Conservation (phyloP, 192 early-diverging fungal species). For the Coemansia guatemalensis region DNA sequence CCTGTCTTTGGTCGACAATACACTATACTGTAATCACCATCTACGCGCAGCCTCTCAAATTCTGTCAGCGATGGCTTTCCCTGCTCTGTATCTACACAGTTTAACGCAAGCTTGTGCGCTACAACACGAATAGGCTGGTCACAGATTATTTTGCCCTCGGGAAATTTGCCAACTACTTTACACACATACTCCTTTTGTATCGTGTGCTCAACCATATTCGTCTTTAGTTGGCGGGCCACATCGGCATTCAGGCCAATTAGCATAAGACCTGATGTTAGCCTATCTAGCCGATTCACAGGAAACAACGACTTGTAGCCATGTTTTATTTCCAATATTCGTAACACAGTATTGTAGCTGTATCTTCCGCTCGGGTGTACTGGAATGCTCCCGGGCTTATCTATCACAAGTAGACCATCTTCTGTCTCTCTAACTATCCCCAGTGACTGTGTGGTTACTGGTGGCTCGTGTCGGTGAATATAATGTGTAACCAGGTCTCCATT, state of each 20-base stretch:
- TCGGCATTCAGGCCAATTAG: conserved; percentile 66
- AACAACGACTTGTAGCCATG: conserved; percentile 58
- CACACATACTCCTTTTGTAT: conserved; percentile 89
- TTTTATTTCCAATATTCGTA: conserved; percentile 67
- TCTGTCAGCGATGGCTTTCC: conserved; percentile 83
- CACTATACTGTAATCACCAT: conserved; percentile 73
- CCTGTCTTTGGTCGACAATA: conserved; percentile 84
- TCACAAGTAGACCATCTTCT: conserved; percentile 69
- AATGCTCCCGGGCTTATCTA: conserved; percentile 89
- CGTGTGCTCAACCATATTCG: conserved; percentile 61
- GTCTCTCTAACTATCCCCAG: conserved; percentile 65
- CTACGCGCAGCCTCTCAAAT: conserved; percentile 67
- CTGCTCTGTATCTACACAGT: conserved; percentile 70
- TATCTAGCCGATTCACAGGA: conserved; percentile 87
- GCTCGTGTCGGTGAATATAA: conserved; percentile 92
- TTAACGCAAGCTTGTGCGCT: conserved; percentile 85
- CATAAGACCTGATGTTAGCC: conserved; percentile 91
- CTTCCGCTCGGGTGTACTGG: conserved; percentile 82
- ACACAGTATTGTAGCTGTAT: conserved; percentile 85
- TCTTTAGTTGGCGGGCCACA: conserved; percentile 63
- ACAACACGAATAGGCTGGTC: conserved; percentile 82
- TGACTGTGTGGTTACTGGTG: conserved; percentile 69
- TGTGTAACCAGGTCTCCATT: conserved; percentile 83
- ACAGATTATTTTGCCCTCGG: conserved; percentile 60
- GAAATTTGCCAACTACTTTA: conserved; percentile 86